Evolutionary conservation across 768 basidiomycete species (phyloP).

Genomic region (Leccinum variicolor): DNA sequence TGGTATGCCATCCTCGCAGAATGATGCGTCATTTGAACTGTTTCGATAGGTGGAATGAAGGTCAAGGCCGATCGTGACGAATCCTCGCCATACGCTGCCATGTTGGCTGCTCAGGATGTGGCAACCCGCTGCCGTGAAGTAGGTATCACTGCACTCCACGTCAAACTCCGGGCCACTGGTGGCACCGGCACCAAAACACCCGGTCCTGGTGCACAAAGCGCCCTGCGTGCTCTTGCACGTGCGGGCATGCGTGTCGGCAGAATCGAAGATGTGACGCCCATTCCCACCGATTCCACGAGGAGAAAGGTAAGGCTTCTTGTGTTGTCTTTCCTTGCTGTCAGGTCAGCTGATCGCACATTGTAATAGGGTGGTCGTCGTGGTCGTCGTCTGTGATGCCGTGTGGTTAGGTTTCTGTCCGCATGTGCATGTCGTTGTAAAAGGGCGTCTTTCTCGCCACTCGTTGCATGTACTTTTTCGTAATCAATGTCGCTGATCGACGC

Average conservation of each 20-base stretch:
- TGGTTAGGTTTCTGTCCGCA: slow-evolving; percentile 10
- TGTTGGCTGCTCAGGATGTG: slow-evolving; percentile 98
- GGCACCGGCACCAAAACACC: slow-evolving; percentile 99
- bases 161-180: slow-evolving; percentile 98
- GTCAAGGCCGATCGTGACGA: slow-evolving; percentile 99
- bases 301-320: slow-evolving; percentile 67
- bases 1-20: slow-evolving; percentile 1
- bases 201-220: slow-evolving; percentile 97
- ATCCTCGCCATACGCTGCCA: slow-evolving; percentile 95
- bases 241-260: slow-evolving; percentile 97
- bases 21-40: background rate
- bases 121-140: slow-evolving; percentile 96
- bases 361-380: slow-evolving; percentile 95
- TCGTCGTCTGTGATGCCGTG: slow-evolving; percentile 73
- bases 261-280: slow-evolving; percentile 97
- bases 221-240: slow-evolving; percentile 96
- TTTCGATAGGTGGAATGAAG: slow-evolving; percentile 87
- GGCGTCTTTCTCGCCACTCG: slow-evolving; percentile 23
- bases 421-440: slow-evolving; percentile 19
- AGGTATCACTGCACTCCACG: slow-evolving; percentile 96
- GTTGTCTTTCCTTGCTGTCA: background rate
- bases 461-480: slow-evolving; percentile 35
- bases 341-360: slow-evolving; percentile 1
- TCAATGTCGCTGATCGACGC: slow-evolving; percentile 82
- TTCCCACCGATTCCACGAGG: slow-evolving; percentile 95